These are phyloP conservation scores for Psilocybe cubensis DNA, from an alignment of 768 basidiomycete species.

Conservation along the genomic window DNA sequence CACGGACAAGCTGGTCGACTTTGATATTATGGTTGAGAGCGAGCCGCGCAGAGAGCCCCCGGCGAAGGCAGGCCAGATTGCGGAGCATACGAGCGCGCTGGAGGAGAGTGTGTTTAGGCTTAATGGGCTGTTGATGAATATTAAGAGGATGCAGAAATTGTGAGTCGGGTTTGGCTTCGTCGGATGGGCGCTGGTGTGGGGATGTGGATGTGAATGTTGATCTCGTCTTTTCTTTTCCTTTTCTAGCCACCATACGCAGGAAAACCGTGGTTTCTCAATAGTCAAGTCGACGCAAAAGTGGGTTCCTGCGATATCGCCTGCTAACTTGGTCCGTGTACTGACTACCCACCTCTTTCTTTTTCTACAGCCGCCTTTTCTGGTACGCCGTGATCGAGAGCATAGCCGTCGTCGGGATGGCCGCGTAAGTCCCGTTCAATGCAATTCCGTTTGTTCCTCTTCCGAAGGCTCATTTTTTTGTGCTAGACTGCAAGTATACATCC, in stretches of 20 bases:
- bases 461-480: not conserved
- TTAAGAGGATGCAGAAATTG: conserved; percentile 95
- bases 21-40: conserved; percentile 98
- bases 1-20: conserved; percentile 92
- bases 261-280: conserved; percentile 91
- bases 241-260: conserved; percentile 88
- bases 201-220: not conserved
- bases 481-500: conserved; percentile 88
- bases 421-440: conserved; percentile 54
- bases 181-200: not conserved
- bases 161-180: conserved; percentile 39
- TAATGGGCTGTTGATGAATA: conserved; percentile 83
- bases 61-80: conserved; percentile 84
- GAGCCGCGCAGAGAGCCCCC: conserved; percentile 91
- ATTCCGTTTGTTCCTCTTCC: not conserved
- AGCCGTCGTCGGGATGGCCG: conserved; percentile 82
- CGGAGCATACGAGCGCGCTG: conserved; percentile 90
- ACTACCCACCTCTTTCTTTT: not conserved
- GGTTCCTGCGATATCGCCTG: conserved; percentile 15
- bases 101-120: conserved; percentile 97
- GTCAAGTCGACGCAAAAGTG: conserved; percentile 91
- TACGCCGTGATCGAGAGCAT: conserved; percentile 84
- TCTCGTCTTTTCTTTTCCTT: conserved; percentile 5
- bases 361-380: conserved; percentile 87
- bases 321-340: too few species aligned